Conservation (phyloP, 345 rosid genomes). For the Populus alba region DNA sequence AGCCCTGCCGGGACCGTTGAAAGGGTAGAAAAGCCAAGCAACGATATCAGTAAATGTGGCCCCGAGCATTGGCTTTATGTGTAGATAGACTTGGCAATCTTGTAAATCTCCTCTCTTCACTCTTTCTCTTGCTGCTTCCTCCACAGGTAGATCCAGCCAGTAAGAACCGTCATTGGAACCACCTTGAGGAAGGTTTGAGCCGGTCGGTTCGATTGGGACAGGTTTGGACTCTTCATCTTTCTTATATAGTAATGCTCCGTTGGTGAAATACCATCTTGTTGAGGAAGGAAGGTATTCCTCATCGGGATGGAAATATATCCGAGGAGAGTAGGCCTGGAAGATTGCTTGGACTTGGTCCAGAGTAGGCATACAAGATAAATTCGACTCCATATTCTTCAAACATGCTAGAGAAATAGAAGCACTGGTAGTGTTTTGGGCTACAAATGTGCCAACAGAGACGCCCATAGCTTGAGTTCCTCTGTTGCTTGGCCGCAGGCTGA, state of each 20-base stretch:
- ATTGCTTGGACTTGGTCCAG: constrained; percentile 41
- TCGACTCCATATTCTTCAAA: constrained; percentile 45
- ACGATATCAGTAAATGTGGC: constrained; percentile 75
- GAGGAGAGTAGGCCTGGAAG: constrained; percentile 55
- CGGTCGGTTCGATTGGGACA: constrained; percentile 36
- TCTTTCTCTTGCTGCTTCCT: constrained; percentile 42
- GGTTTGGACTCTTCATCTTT: constrained; percentile 63
- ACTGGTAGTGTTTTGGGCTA: constrained; percentile 26
- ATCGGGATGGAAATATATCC: constrained; percentile 67
- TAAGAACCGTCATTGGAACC: constrained; percentile 67
- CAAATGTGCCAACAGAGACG: constrained; percentile 59
- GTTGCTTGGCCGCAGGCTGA: constrained; percentile 37
- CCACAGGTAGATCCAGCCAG: constrained; percentile 79
- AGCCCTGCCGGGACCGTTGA: constrained; percentile 71
- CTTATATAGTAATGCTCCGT: constrained; percentile 67
- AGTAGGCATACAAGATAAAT: constrained; percentile 65
- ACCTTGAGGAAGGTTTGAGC: constrained; percentile 78
- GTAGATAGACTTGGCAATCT: constrained; percentile 52
- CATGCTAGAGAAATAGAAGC: constrained; percentile 40
- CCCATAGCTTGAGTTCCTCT: constrained; percentile 52
- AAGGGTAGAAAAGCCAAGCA: constrained; percentile 78
- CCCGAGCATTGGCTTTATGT: constrained; percentile 73
- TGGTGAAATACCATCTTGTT: constrained; percentile 62
- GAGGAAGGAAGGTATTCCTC: constrained; percentile 74
- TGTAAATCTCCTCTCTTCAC: constrained; percentile 66